Evolutionary conservation across 345 rosid species (phyloP).

Genomic region (Carallia brachiata): DNA sequence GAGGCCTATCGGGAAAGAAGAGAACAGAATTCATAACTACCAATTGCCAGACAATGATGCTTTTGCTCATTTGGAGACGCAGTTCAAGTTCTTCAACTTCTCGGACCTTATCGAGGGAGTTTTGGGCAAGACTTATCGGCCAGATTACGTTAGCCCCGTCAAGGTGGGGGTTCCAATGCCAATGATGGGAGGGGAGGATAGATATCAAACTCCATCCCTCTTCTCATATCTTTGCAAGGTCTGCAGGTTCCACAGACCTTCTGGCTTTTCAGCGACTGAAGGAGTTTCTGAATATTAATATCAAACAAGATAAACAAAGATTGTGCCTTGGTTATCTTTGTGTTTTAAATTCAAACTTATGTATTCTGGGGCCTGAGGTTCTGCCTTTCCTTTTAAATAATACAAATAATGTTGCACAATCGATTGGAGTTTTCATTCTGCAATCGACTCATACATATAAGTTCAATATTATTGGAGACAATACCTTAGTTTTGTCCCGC

Average conservation of each 20-base stretch:
- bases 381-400: too few species aligned
- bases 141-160: conserved; percentile 62
- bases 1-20: conserved; percentile 55
- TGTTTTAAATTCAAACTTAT: too few species aligned
- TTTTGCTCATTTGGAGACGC: conserved; percentile 74
- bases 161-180: conserved; percentile 73
- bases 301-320: background rate
- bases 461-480: conserved; percentile 2
- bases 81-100: conserved; percentile 49
- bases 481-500: conserved; percentile 7
- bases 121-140: conserved; percentile 65
- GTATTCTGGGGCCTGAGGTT: too few species aligned
- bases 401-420: too few species aligned
- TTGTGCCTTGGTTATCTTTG: background rate
- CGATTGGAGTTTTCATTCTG: too few species aligned
- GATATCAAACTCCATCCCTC: conserved; percentile 56
- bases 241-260: conserved; percentile 45
- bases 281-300: background rate
- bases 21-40: conserved; percentile 59
- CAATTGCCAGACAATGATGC: conserved; percentile 51
- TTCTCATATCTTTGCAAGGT: conserved; percentile 49
- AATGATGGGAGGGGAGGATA: conserved; percentile 68
- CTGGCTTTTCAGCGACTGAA: conserved; percentile 8
- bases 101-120: conserved; percentile 66
- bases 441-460: too few species aligned